Evolutionary conservation across 805 yeast genomes (phyloP).

Genomic region (Scheffersomyces stipitis): DNA sequence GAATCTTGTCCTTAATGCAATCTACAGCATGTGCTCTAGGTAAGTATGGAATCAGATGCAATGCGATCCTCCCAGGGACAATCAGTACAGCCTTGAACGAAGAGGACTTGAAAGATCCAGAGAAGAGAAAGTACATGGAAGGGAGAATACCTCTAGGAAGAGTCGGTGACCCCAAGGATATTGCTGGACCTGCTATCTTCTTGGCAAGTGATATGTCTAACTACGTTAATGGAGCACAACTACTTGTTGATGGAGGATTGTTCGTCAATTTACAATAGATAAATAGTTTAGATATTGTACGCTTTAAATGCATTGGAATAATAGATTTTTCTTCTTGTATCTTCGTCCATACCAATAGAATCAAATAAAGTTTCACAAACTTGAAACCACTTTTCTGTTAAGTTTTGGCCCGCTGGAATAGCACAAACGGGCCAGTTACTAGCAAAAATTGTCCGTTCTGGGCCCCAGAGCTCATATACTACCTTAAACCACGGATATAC

Average conservation of each 20-base stretch:
- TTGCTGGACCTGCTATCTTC: constrained; percentile 44
- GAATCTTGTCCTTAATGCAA: constrained; percentile 44
- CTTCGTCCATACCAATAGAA: constrained; percentile 9
- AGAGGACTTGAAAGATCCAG: constrained; percentile 38
- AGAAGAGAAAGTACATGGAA: constrained; percentile 37
- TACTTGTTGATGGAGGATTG: constrained; percentile 45
- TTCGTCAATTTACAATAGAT: neutral
- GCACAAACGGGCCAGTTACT: constrained; percentile 49
- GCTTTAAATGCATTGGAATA: constrained; percentile 10
- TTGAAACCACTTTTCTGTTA: constrained; percentile 19
- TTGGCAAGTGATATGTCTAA: constrained; percentile 36
- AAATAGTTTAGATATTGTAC: neutral
- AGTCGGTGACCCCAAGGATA: constrained; percentile 35
- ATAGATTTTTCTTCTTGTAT: constrained; percentile 14
- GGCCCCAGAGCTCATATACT: constrained; percentile 29
- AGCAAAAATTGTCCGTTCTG: constrained; percentile 36
- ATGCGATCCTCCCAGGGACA: constrained; percentile 48
- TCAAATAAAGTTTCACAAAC: constrained; percentile 17
- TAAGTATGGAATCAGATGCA: constrained; percentile 42
- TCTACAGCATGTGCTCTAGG: constrained; percentile 45
- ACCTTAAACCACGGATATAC: constrained; percentile 34
- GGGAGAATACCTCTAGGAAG: constrained; percentile 41
- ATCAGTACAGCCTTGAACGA: constrained; percentile 43
- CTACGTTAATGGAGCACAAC: constrained; percentile 43
- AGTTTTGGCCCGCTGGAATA: constrained; percentile 12